Percentiles rank a stretch among this genome's conserved stretches.
These are phyloP conservation scores for Fusarium hainanense DNA, from an alignment of 2,329 filamentous ascomycete species.

Conservation along the genomic window DNA sequence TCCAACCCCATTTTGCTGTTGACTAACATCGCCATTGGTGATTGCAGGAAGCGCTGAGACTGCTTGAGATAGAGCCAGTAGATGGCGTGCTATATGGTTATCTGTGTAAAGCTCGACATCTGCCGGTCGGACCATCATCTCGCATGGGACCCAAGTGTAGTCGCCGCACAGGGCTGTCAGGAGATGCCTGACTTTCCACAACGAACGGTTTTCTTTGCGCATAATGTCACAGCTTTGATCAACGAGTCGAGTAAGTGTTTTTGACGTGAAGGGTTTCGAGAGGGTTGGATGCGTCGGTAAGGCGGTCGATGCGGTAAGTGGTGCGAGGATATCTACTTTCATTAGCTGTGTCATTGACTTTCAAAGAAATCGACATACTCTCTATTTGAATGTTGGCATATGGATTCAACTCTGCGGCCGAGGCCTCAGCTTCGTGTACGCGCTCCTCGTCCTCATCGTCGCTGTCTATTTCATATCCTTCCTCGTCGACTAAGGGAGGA, in stretches of 20 bases:
- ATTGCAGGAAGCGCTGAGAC: slow-evolving; percentile 25
- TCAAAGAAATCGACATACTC: slow-evolving; percentile 60
- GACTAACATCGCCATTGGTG: slow-evolving; percentile 42
- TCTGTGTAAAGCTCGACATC: slow-evolving; percentile 67
- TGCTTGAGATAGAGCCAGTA: slow-evolving; percentile 47
- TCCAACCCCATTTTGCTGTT: slow-evolving; percentile 24
- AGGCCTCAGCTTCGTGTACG: slow-evolving; percentile 68
- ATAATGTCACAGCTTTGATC: slow-evolving; percentile 76
- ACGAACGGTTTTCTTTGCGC: slow-evolving; percentile 77
- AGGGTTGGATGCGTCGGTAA: slow-evolving; percentile 79
- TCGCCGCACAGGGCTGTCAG: slow-evolving; percentile 81
- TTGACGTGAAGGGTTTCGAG: slow-evolving; percentile 78
- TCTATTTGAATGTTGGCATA: slow-evolving; percentile 79
- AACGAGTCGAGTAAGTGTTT: slow-evolving; percentile 77
- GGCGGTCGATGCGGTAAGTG: slow-evolving; percentile 79
- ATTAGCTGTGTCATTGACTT: slow-evolving; percentile 44
- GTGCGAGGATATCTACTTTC: slow-evolving; percentile 74
- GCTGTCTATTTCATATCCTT: slow-evolving; percentile 80
- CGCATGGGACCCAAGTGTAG: slow-evolving; percentile 73
- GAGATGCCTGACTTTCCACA: slow-evolving; percentile 80
- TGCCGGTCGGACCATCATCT: slow-evolving; percentile 65
- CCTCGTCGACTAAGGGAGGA: slow-evolving; percentile 77
- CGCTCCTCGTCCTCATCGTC: slow-evolving; percentile 77
- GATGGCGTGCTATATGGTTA: slow-evolving; percentile 55
- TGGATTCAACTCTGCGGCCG: slow-evolving; percentile 77